Conservation (phyloP, 805 yeast genomes). For the Lipomyces spencermartinsiae region DNA sequence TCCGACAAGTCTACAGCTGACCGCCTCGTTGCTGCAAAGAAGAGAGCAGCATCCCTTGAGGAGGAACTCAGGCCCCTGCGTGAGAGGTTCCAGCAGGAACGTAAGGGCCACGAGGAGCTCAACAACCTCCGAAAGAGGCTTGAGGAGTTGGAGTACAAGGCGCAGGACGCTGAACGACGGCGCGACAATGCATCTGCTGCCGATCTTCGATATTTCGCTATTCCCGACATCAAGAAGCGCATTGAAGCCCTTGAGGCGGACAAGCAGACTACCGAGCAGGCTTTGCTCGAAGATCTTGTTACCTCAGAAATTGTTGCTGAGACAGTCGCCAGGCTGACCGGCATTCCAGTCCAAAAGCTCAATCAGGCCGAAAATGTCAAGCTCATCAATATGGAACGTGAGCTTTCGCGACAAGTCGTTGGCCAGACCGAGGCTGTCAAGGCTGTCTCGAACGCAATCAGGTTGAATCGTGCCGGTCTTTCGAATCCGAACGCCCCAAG, state of each 20-base stretch:
- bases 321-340: conserved; percentile 94
- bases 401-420: conserved; percentile 79
- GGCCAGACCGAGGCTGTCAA: conserved; percentile 96
- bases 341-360: conserved; percentile 93
- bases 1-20: conserved; percentile 77
- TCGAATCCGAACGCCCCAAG: conserved; percentile 93
- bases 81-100: conserved; percentile 84
- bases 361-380: conserved; percentile 95
- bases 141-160: conserved; percentile 91
- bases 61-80: conserved; percentile 85
- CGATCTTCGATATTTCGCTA: conserved; percentile 94
- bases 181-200: conserved; percentile 94
- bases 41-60: conserved; percentile 79
- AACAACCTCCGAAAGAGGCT: conserved; percentile 86
- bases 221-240: conserved; percentile 84
- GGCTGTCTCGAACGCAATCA: conserved; percentile 93
- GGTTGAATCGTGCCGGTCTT: conserved; percentile 91
- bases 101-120: conserved; percentile 88
- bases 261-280: conserved; percentile 68
- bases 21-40: conserved; percentile 77
- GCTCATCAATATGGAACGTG: conserved; percentile 92
- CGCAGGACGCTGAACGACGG: conserved; percentile 95
- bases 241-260: conserved; percentile 78
- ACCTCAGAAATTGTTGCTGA: conserved; percentile 93
- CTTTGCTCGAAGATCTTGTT: conserved; percentile 86